Evolutionary conservation across 2,329 filamentous ascomycete genomes (phyloP).

Genomic region (Talaromyces rugulosus): DNA sequence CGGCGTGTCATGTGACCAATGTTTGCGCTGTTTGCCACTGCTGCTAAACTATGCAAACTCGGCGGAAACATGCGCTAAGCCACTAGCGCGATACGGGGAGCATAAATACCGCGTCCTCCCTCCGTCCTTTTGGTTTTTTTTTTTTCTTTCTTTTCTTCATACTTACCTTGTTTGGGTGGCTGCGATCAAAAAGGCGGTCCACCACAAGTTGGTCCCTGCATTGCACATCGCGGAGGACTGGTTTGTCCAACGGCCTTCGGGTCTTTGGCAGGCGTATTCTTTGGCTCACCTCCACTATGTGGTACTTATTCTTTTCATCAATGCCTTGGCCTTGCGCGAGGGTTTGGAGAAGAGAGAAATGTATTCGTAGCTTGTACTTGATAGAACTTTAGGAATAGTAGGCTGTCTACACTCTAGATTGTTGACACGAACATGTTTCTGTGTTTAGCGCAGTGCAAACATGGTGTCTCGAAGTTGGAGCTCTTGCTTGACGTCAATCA

Average conservation of each 20-base stretch:
- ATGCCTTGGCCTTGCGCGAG: slow-evolving; percentile 29
- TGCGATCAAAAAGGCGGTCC: slow-evolving; percentile 44
- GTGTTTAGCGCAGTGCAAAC: no score
- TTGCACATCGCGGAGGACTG: slow-evolving; percentile 55
- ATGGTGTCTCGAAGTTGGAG: no score
- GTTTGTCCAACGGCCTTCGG: slow-evolving; percentile 47
- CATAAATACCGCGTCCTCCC: slow-evolving; percentile 29
- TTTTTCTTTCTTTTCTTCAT: slow-evolving; percentile 45
- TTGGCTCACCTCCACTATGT: slow-evolving; percentile 39
- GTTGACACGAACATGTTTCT: no score
- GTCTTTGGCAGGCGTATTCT: slow-evolving; percentile 48
- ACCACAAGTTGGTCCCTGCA: slow-evolving; percentile 50
- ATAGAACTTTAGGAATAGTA: no score
- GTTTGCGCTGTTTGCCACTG: slow-evolving; percentile 7
- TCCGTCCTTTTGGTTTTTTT: slow-evolving; percentile 19
- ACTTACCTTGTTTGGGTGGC: slow-evolving; percentile 50
- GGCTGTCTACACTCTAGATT: no score
- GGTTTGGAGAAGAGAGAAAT: slow-evolving; percentile 31
- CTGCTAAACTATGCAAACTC: slow-evolving; percentile 4
- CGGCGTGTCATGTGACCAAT: slow-evolving; percentile 21
- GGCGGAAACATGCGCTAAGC: slow-evolving; percentile 19
- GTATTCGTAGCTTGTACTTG: no score
- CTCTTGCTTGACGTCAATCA: no score
- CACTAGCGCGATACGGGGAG: neutral
- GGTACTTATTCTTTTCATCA: slow-evolving; percentile 38